Conservation (phyloP, 306 rosid genomes). For the Senna tora region DNA sequence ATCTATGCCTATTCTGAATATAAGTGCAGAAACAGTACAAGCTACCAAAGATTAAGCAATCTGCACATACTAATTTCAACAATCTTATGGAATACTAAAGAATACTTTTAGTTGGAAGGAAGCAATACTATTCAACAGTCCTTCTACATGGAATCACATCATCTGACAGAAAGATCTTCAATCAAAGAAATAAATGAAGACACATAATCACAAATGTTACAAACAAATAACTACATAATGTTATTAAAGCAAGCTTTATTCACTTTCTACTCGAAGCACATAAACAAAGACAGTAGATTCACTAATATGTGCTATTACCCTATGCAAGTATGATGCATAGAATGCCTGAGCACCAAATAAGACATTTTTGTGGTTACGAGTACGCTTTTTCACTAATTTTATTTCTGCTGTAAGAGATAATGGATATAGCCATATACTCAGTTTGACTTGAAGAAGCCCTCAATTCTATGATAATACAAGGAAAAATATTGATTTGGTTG, state of each 20-base stretch:
- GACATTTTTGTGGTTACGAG: neutral
- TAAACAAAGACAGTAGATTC: neutral
- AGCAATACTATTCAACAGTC: slow-evolving; percentile 7
- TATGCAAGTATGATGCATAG: slow-evolving; percentile 17
- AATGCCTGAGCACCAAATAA: slow-evolving; percentile 14
- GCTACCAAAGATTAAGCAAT: neutral
- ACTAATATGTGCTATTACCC: slow-evolving; percentile 12
- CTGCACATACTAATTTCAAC: neutral
- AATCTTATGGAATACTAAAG: neutral
- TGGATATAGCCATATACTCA: neutral
- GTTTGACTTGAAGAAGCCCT: slow-evolving; percentile 15
- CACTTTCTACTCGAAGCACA: slow-evolving; percentile 1
- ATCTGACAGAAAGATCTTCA: neutral
- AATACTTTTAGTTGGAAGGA: neutral
- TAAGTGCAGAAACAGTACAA: neutral
- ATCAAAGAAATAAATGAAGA: slow-evolving; percentile 1
- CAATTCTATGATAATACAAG: neutral
- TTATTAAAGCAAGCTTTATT: neutral
- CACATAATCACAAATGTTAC: neutral
- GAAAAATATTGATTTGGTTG: neutral
- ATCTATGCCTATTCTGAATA: neutral
- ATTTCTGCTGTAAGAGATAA: slow-evolving; percentile 15
- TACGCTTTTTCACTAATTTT: neutral
- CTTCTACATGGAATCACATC: neutral
- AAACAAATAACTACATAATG: slow-evolving; percentile 6